These are phyloP conservation scores for Fragilaria radians DNA, from an alignment of 108 stramenopile species.

Conservation along the genomic window DNA sequence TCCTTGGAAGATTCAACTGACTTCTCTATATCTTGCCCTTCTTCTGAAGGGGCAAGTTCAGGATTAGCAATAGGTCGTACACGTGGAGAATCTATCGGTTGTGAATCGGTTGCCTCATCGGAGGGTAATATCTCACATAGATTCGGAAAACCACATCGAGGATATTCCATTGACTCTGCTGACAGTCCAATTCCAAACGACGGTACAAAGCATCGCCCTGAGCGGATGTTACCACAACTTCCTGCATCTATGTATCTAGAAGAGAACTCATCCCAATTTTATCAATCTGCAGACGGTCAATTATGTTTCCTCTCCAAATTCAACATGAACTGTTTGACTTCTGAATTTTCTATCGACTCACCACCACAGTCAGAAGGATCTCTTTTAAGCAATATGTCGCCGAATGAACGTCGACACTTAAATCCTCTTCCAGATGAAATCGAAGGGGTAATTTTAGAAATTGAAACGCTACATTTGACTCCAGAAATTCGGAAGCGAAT, in stretches of 20 bases:
- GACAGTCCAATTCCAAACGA: not conserved
- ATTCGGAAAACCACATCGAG: not conserved
- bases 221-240: not conserved
- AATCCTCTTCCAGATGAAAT: slow-evolving; percentile 64
- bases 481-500: slow-evolving; percentile 52
- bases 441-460: slow-evolving; percentile 48
- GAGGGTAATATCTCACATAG: not conserved
- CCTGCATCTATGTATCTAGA: slow-evolving; percentile 35
- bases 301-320: slow-evolving; percentile 62
- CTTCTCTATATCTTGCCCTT: too few species aligned
- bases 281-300: slow-evolving; percentile 76
- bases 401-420: not conserved
- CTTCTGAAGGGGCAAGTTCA: too few species aligned
- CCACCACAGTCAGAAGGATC: not conserved
- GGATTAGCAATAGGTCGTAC: too few species aligned
- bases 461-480: slow-evolving; percentile 50
- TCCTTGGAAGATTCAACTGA: too few species aligned
- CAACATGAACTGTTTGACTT: slow-evolving; percentile 58
- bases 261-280: slow-evolving; percentile 46
- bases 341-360: slow-evolving; percentile 42
- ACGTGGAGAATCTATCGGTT: slow-evolving; percentile 29
- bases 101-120: not conserved
- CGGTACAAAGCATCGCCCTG: not conserved
- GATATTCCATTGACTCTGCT: not conserved
- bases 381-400: not conserved